phyloP scores from a whole-genome alignment of 2,329 filamentous ascomycete genomes.

The Eutypa lata region DNA sequence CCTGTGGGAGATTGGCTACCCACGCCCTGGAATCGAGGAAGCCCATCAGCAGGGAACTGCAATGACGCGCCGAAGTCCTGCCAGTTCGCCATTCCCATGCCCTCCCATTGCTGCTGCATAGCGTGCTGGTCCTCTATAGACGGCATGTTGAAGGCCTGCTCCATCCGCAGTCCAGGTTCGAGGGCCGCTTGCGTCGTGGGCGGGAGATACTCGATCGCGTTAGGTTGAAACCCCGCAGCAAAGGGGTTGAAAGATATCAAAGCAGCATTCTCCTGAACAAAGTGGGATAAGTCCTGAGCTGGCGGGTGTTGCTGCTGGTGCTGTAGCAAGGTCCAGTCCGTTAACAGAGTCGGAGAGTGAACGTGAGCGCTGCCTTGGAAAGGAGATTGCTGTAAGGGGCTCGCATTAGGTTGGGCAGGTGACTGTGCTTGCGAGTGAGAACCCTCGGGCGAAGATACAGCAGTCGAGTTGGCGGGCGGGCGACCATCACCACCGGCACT shows the following conservation, averaged over 20 bases:
- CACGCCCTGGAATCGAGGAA: slow-evolving; percentile 42
- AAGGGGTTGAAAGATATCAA: slow-evolving; percentile 56
- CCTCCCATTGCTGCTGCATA: slow-evolving; percentile 54
- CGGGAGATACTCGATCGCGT: slow-evolving; percentile 58
- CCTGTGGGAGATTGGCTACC: slow-evolving; percentile 70
- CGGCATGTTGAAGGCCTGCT: slow-evolving; percentile 60
- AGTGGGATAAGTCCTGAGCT: slow-evolving; percentile 47
- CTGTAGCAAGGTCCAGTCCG: slow-evolving; percentile 61
- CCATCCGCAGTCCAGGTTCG: slow-evolving; percentile 59
- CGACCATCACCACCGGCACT: slow-evolving; percentile 18
- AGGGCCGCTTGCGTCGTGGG: slow-evolving; percentile 62
- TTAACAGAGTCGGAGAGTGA: slow-evolving; percentile 45
- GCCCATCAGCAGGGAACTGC: slow-evolving; percentile 38
- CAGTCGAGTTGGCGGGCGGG: slow-evolving; percentile 39
- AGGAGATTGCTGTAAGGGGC: slow-evolving; percentile 53
- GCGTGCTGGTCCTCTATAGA: slow-evolving; percentile 56
- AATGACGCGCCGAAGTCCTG: slow-evolving; percentile 73
- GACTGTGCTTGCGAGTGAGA: slow-evolving; percentile 41
- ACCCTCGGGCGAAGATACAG: slow-evolving; percentile 51
- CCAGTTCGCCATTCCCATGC: slow-evolving; percentile 67
- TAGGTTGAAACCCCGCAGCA: slow-evolving; percentile 49
- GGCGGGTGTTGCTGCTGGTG: slow-evolving; percentile 46
- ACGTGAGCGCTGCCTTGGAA: slow-evolving; percentile 48
- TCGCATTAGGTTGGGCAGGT: slow-evolving; percentile 49
- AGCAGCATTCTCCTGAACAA: slow-evolving; percentile 55